Conservation (phyloP, 805 yeast species). For the Ogataea glucozyma region DNA sequence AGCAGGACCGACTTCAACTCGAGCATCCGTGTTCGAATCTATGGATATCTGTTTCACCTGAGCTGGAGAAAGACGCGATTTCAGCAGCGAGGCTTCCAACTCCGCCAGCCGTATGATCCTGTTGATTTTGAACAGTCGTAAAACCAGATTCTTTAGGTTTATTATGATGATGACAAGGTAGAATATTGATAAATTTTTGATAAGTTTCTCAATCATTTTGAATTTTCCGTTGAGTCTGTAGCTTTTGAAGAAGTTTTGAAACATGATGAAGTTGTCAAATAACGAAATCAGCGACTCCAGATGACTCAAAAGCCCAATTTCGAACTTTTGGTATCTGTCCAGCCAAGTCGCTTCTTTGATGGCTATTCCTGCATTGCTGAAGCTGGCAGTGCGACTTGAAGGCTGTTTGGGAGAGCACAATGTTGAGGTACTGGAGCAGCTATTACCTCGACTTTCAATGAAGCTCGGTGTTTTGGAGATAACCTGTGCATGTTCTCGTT, state of each 20-base stretch:
- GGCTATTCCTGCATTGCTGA: neutral
- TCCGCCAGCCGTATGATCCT: constrained; percentile 23
- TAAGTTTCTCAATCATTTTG: constrained; percentile 16
- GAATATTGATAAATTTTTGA: constrained; percentile 29
- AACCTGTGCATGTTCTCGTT: neutral
- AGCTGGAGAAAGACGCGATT: constrained; percentile 7
- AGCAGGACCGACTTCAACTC: constrained; percentile 10
- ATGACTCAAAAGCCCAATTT: constrained; percentile 19
- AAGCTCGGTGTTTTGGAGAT: neutral
- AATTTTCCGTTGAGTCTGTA: constrained; percentile 15
- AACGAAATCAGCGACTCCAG: constrained; percentile 28
- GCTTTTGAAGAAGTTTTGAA: constrained; percentile 29
- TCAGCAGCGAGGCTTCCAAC: constrained; percentile 24
- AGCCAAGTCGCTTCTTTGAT: constrained; percentile 11
- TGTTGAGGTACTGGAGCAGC: constrained; percentile 20
- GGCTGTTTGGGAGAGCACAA: constrained; percentile 20
- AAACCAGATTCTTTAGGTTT: constrained; percentile 28
- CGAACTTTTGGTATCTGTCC: constrained; percentile 20
- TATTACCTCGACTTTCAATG: neutral
- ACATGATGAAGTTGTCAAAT: constrained; percentile 32
- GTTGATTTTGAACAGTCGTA: constrained; percentile 27
- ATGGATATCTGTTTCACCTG: constrained; percentile 2
- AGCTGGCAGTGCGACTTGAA: constrained; percentile 14
- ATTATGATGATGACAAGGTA: constrained; percentile 33
- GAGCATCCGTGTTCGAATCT: neutral